Percentiles rank a stretch among this genome's conserved stretches.
Conservation (phyloP, 371 early-diverging fungal genomes). For the Saksenaea vasiformis region DNA sequence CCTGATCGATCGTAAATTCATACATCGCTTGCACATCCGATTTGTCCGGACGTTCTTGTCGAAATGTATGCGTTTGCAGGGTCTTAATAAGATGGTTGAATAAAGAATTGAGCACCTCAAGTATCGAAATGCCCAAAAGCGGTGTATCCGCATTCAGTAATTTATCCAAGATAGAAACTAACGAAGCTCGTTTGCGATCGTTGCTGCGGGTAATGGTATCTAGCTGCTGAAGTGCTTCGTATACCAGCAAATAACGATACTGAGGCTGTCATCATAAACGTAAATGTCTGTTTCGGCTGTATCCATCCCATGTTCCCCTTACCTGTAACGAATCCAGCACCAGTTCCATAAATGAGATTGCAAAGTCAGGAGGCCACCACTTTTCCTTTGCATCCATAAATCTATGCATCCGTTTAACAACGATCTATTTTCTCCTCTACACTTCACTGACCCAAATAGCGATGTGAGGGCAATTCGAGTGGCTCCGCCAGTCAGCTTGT, state of each 20-base stretch:
- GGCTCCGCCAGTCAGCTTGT: constrained; percentile 45
- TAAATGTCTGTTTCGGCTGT: background rate
- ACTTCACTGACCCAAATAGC: constrained; percentile 11
- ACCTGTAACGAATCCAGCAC: constrained; percentile 59
- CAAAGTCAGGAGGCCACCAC: constrained; percentile 62
- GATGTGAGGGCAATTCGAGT: constrained; percentile 34
- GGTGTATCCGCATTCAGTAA: constrained; percentile 57
- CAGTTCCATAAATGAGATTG: constrained; percentile 55
- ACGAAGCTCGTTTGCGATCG: constrained; percentile 51
- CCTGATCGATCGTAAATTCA: constrained; percentile 49
- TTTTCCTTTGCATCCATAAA: constrained; percentile 57
- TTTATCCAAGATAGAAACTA: constrained; percentile 59
- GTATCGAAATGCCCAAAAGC: constrained; percentile 76
- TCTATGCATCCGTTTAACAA: constrained; percentile 17
- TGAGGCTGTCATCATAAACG: constrained; percentile 45
- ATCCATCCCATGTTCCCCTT: background rate
- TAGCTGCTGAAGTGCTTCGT: constrained; percentile 62
- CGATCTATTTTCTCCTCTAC: background rate
- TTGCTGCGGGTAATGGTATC: constrained; percentile 35
- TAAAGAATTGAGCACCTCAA: constrained; percentile 82
- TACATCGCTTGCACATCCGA: constrained; percentile 20
- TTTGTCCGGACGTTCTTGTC: constrained; percentile 5
- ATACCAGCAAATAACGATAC: constrained; percentile 67
- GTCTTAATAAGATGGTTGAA: constrained; percentile 61
- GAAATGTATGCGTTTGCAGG: constrained; percentile 21